These are phyloP conservation scores for Trichoderma brevicompactum DNA, from an alignment of 2,329 filamentous ascomycete species.

Conservation along the genomic window DNA sequence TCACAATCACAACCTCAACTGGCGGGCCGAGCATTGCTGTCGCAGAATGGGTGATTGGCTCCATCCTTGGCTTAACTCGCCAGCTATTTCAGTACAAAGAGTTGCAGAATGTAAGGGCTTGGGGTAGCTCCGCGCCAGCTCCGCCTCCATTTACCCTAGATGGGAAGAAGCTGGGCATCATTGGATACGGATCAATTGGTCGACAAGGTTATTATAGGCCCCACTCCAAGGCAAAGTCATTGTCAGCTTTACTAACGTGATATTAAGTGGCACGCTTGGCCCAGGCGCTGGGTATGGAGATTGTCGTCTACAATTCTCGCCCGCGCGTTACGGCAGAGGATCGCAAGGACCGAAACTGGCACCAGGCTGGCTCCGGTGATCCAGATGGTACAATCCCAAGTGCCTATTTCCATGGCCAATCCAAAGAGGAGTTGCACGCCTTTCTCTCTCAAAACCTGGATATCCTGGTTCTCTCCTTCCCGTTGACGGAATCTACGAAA, in stretches of 20 bases:
- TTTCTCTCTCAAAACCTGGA: slow-evolving; percentile 10
- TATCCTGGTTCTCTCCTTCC: slow-evolving; percentile 2
- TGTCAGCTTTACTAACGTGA: background rate
- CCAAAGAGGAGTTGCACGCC: background rate
- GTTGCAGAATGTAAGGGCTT: background rate
- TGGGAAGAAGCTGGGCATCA: slow-evolving; percentile 14
- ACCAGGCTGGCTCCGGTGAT: slow-evolving; percentile 3
- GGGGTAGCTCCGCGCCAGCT: background rate
- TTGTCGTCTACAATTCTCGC: slow-evolving; percentile 17
- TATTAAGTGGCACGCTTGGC: background rate
- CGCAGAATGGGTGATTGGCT: slow-evolving; percentile 15
- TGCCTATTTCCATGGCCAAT: slow-evolving; percentile 17
- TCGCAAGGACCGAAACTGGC: slow-evolving; percentile 21
- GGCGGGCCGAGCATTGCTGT: slow-evolving; percentile 10
- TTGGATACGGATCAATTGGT: slow-evolving; percentile 20
- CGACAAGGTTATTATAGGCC: background rate
- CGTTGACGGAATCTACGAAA: slow-evolving; percentile 4
- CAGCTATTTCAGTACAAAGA: background rate
- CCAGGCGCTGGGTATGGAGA: slow-evolving; percentile 4
- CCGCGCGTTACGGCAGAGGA: slow-evolving; percentile 9
- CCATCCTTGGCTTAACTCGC: background rate
- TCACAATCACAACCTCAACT: slow-evolving; percentile 10
- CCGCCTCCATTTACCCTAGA: slow-evolving; percentile 3
- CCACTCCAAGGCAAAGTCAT: too few relatives aligned
- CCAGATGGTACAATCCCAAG: slow-evolving; percentile 8